These are phyloP conservation scores for Citrus trifoliata DNA, from an alignment of 345 rosid species.

Conservation along the genomic window DNA sequence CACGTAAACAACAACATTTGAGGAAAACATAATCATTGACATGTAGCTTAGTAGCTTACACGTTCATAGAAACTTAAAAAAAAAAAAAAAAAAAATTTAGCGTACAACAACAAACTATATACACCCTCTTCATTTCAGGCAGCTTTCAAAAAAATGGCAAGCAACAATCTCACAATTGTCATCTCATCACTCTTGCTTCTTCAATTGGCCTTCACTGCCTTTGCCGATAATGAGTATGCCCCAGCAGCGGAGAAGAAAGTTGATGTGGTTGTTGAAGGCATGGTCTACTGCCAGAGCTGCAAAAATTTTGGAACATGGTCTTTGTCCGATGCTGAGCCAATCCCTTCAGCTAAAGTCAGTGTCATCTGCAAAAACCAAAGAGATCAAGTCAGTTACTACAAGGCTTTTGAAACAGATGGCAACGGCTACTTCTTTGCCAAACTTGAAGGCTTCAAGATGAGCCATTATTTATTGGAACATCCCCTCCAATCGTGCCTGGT, in stretches of 20 bases:
- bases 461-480: slow-evolving; percentile 53
- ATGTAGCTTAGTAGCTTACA: slow-evolving; percentile 31
- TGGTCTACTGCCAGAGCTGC: slow-evolving; percentile 85
- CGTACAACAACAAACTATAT: slow-evolving; percentile 17
- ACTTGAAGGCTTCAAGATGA: slow-evolving; percentile 55
- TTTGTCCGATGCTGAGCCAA: slow-evolving; percentile 57
- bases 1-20: slow-evolving; percentile 23
- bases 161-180: slow-evolving; percentile 19
- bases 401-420: slow-evolving; percentile 49
- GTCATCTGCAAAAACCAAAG: slow-evolving; percentile 64
- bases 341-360: slow-evolving; percentile 65
- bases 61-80: slow-evolving; percentile 14
- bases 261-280: slow-evolving; percentile 71
- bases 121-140: background rate
- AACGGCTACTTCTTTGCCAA: slow-evolving; percentile 73
- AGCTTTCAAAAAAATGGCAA: slow-evolving; percentile 33
- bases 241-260: slow-evolving; percentile 29
- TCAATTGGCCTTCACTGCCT: slow-evolving; percentile 18
- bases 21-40: background rate
- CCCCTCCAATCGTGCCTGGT: slow-evolving; percentile 79
- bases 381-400: slow-evolving; percentile 57
- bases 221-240: slow-evolving; percentile 23
- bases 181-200: slow-evolving; percentile 31
- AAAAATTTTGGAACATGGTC: slow-evolving; percentile 67
- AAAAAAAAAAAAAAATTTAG: background rate